These are phyloP conservation scores for Fennellomyces sp. DNA, from an alignment of 371 early-diverging fungal genomes.

Conservation along the genomic window DNA sequence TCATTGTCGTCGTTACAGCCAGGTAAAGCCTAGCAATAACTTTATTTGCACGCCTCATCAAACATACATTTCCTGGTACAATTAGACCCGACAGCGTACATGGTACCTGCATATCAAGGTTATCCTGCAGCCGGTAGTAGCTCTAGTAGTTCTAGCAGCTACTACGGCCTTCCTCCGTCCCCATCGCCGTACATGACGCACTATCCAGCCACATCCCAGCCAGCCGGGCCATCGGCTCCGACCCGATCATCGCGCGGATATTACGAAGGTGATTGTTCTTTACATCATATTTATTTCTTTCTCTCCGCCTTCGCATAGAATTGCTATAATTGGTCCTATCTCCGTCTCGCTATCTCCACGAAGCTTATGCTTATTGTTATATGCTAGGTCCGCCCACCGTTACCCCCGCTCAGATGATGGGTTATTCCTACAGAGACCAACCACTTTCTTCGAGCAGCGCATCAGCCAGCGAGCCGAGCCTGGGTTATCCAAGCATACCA, in stretches of 20 bases:
- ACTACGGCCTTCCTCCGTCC: conserved; percentile 16
- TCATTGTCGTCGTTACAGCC: conserved; percentile 9
- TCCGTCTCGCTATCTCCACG: not conserved
- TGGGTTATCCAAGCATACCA: conserved; percentile 6
- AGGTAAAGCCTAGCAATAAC: not conserved
- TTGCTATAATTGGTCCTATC: conserved; percentile 11
- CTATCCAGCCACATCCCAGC: conserved; percentile 12
- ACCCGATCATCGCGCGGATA: conserved; percentile 14
- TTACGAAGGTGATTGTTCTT: conserved; percentile 15
- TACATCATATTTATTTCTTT: not conserved
- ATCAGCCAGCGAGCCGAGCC: not conserved
- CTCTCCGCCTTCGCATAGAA: conserved; percentile 12
- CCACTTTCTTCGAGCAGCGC: not conserved
- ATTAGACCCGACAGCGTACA: not conserved
- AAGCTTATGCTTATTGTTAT: not conserved
- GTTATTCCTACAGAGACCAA: conserved; percentile 11
- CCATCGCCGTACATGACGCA: conserved; percentile 15
- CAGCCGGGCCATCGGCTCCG: conserved; percentile 3
- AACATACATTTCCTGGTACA: not conserved
- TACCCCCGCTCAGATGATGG: conserved; percentile 25
- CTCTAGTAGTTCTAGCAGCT: not conserved
- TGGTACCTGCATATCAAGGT: conserved; percentile 9
- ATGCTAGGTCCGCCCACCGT: conserved; percentile 5
- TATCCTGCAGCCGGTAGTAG: conserved; percentile 5
- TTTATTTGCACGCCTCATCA: not conserved